Conservation (phyloP, 805 yeast genomes). For the Wickerhamiella lipophila region DNA sequence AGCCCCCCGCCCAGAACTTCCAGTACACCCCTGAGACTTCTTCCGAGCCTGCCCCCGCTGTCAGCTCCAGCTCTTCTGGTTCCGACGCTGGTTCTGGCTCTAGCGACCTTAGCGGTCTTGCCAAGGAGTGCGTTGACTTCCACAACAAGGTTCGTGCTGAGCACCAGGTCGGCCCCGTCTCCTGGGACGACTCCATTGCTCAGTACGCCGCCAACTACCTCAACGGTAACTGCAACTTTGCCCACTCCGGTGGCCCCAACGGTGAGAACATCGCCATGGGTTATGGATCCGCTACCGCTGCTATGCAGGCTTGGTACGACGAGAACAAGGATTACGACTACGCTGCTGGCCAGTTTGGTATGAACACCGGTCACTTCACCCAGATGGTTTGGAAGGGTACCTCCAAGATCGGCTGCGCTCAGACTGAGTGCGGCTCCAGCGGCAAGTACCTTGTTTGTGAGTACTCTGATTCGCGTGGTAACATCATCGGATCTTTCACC, state of each 20-base stretch:
- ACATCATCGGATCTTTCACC: constrained; percentile 33
- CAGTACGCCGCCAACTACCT: constrained; percentile 41
- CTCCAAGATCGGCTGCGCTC: constrained; percentile 56
- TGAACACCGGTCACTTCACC: constrained; percentile 65
- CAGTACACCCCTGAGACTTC: constrained; percentile 6
- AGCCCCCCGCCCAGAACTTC: constrained; percentile 9
- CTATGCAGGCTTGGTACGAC: constrained; percentile 62
- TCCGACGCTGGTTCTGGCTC: too few species aligned
- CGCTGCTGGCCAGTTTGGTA: constrained; percentile 35
- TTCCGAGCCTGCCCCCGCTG: constrained; percentile 13
- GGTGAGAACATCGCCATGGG: constrained; percentile 76
- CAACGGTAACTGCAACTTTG: constrained; percentile 42
- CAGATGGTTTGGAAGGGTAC: constrained; percentile 62
- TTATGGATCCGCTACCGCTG: constrained; percentile 37
- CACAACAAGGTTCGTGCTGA: constrained; percentile 48
- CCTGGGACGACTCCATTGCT: constrained; percentile 43
- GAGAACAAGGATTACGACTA: constrained; percentile 45
- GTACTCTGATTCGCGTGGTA: constrained; percentile 55
- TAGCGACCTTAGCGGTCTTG: constrained; percentile 20
- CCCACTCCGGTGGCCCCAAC: constrained; percentile 50
- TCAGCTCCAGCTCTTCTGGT: constrained; percentile 22
- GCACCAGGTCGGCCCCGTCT: constrained; percentile 40
- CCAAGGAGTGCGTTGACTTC: constrained; percentile 36
- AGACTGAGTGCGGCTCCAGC: constrained; percentile 36
- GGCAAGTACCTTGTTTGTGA: constrained; percentile 48